Evolutionary conservation across 2,329 filamentous ascomycete genomes (phyloP), one percentile per base, ranked within the genome.

Genomic region (Fusarium sterilihyphosum): DNA sequence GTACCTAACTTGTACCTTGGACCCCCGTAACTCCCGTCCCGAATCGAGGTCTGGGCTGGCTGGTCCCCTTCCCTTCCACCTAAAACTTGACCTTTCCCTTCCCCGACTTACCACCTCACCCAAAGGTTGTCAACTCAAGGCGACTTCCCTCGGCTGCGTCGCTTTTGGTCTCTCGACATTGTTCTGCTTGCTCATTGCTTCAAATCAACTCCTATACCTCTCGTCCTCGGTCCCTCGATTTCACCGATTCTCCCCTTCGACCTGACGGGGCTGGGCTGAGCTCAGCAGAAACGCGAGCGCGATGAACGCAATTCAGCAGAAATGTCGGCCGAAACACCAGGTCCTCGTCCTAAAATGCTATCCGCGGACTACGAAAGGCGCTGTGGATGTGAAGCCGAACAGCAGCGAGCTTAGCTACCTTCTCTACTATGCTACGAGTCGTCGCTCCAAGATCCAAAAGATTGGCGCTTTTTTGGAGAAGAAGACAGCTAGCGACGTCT

Each of bases 261-360:
- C 44, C 61, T 44, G 62, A 61, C 74, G 64, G 58, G 57, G 68
- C 65, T 73, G 74, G 77, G 73, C 67, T 70, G 62, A 70, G 70
- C 69, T 74, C 58, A 70, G 47, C 65, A 61, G 41, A 67, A 73
- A 62, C 60, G 61, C 73, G 61, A 77, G 47, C 76, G 76, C 75
- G 68, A 92, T 92, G 91, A 88, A 92, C 80, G 87, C 90, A 80
- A 86, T 92, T 73, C 87, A 90, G 83, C 88, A 92, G 79, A 91
- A 87, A 83, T 92, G 90, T 84, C 94, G 96, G 70, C 96, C 96
- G 35, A 98, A 98, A 87, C 96, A 99, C 85, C 96, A 98, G 88
- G 94, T 98, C 78, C 88, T 98, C 71, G 92, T 98, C 76, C 90
- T 98, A 75, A 98, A 98, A 86, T 98, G 96, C 87, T 99, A 98